These are phyloP conservation scores for Puccinellia tenuiflora DNA, from an alignment of 176 grass and related monocot species.

Conservation along the genomic window DNA sequence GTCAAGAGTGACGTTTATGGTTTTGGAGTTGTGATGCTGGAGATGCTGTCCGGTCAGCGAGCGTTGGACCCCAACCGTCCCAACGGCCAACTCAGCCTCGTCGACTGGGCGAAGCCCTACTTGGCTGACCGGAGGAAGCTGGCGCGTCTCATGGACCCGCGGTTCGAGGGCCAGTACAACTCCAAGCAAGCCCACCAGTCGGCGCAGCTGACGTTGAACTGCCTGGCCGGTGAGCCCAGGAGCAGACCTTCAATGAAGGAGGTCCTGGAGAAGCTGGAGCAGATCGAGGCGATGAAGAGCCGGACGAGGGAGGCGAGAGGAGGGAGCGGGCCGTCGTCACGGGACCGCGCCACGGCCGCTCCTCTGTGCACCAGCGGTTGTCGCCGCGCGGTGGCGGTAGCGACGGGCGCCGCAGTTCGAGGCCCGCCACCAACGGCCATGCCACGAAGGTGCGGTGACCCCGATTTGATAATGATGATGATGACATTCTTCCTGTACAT, in stretches of 20 bases:
- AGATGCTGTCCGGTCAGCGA: constrained; percentile 72
- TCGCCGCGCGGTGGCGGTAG: background rate
- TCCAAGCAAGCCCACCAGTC: constrained; percentile 71
- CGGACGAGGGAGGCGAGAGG: constrained; percentile 35
- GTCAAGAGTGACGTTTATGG: constrained; percentile 92
- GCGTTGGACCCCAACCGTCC: constrained; percentile 76
- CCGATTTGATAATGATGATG: background rate
- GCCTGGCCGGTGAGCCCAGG: constrained; percentile 61
- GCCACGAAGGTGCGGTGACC: constrained; percentile 7
- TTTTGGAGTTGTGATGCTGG: constrained; percentile 83
- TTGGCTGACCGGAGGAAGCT: constrained; percentile 60
- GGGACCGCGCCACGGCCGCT: constrained; percentile 23
- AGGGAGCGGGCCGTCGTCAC: background rate
- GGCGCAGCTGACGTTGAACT: constrained; percentile 60
- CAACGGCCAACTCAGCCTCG: constrained; percentile 48
- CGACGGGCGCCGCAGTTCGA: constrained; percentile 3
- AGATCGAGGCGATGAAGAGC: constrained; percentile 45
- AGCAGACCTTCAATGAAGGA: constrained; percentile 82
- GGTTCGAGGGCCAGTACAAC: constrained; percentile 71
- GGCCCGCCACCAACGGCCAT: constrained; percentile 8
- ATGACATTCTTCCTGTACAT: constrained; percentile 40
- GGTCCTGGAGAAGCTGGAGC: constrained; percentile 58
- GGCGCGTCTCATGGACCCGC: constrained; percentile 57
- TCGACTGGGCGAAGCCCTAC: constrained; percentile 81
- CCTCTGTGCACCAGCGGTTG: constrained; percentile 3